Evolutionary conservation across 805 yeast genomes (phyloP).

Genomic region (Wickerhamiella parazyma): DNA sequence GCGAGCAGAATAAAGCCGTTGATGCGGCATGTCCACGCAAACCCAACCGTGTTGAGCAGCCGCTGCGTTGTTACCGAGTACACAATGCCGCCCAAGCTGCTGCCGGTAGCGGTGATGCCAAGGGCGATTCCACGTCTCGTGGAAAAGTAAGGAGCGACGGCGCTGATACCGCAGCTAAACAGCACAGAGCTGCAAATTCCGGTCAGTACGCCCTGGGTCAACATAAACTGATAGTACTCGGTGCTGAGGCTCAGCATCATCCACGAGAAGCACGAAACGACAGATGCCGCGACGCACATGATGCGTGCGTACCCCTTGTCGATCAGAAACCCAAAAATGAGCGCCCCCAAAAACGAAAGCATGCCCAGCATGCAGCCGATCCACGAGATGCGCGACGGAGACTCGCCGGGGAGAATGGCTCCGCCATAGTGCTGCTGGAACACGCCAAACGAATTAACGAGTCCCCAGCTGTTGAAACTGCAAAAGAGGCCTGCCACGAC

Average conservation of each 20-base stretch:
- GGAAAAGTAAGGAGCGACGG: constrained; percentile 34
- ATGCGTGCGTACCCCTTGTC: constrained; percentile 21
- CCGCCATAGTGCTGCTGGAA: constrained; percentile 17
- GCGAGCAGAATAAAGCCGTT: constrained; percentile 33
- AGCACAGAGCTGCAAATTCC: constrained; percentile 34
- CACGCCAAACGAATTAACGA: constrained; percentile 20
- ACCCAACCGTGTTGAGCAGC: constrained; percentile 34
- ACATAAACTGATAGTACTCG: constrained; percentile 37
- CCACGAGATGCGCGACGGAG: constrained; percentile 19
- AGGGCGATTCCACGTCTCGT: constrained; percentile 33
- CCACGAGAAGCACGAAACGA: constrained; percentile 18
- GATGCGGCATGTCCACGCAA: constrained; percentile 41
- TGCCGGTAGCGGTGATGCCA: constrained; percentile 37
- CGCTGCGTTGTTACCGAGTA: constrained; percentile 36
- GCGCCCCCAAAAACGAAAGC: constrained; percentile 14
- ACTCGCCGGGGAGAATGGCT: constrained; percentile 4
- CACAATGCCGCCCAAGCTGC: constrained; percentile 38
- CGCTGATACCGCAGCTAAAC: constrained; percentile 33
- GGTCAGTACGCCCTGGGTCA: constrained; percentile 38
- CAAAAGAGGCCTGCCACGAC: constrained; percentile 17
- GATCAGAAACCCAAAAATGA: constrained; percentile 23
- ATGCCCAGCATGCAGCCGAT: constrained; percentile 16
- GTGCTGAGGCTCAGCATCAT: constrained; percentile 28
- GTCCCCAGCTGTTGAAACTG: constrained; percentile 20
- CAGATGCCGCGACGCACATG: constrained; percentile 19